Conservation (phyloP, 352 stramenopile genomes). For the Phytophthora palmivora region DNA sequence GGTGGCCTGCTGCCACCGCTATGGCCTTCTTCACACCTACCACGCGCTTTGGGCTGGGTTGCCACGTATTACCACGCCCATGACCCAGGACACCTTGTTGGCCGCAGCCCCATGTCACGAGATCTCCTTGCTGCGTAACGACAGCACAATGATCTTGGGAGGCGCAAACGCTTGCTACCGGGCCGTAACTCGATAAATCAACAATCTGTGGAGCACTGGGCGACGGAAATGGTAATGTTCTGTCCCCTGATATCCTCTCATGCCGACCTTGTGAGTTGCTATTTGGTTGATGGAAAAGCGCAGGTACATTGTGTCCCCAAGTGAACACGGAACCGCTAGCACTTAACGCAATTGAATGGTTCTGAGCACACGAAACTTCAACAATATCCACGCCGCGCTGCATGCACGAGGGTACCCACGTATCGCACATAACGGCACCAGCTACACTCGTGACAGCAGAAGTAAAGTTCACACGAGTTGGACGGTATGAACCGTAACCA, state of each 20-base stretch:
- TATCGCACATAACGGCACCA: constrained; percentile 53
- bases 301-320: constrained; percentile 76
- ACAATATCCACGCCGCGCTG: constrained; percentile 64
- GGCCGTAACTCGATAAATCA: constrained; percentile 48
- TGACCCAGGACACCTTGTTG: constrained; percentile 77
- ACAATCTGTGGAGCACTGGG: constrained; percentile 60
- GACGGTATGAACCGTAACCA: constrained; percentile 74
- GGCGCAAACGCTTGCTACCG: constrained; percentile 64
- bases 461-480: constrained; percentile 69
- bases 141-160: constrained; percentile 84
- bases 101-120: constrained; percentile 81
- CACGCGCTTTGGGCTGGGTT: constrained; percentile 81
- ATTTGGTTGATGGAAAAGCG: constrained; percentile 56
- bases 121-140: constrained; percentile 62
- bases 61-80: constrained; percentile 76
- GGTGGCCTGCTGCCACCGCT: constrained; percentile 67
- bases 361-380: constrained; percentile 74
- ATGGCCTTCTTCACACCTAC: constrained; percentile 76
- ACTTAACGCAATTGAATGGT: constrained; percentile 82
- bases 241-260: constrained; percentile 22
- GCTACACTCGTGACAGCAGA: constrained; percentile 20
- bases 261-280: constrained; percentile 8
- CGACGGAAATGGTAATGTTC: constrained; percentile 26
- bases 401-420: constrained; percentile 67
- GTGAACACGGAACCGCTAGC: constrained; percentile 73